Evolutionary conservation across 1,284 basidiomycete genomes (phyloP), one percentile per base, ranked within the genome.

Genomic region (Cutaneotrichosporon curvatum): DNA sequence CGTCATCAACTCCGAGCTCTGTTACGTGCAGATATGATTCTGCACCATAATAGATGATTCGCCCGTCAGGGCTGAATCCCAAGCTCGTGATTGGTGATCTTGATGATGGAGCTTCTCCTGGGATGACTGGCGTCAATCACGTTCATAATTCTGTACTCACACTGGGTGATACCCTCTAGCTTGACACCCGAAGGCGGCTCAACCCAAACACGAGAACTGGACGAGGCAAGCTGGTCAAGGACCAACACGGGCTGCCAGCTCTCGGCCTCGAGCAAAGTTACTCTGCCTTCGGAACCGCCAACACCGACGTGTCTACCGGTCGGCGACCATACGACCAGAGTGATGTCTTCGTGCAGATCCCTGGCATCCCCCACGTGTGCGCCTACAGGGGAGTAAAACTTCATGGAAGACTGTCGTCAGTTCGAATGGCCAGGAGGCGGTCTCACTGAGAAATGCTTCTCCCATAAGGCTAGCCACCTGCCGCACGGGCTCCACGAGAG

Each of bases 401-500:
- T 76, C 14, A 94, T 67, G 59, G 86, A 88, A 70, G 85, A 92
- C 87, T 92, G 59, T 4, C 23, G 25, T 51, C 36, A 23, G 37
- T n/a, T 25, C 23, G 37, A 3, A n/a, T 23, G 16, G 15, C 12
- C n/a, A n/a, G n/a, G n/a, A n/a, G n/a, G n/a, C n/a, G n/a, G n/a
- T n/a, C 76, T 37, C 53, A 87, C 88, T 72, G 87, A 83, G 20
- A 90, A 68, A 9, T 80, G 76, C 11, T 83, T 81, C 63, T 94
- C 90, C 83, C 85, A 90, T 0, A 85, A 77, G 0, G 87, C 87
- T 12, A 94, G 55, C 67, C 83, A 76, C 56, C 81, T 83, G 6
- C 87, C 88, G 11, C 79, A 83, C 0, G 89, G 88, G 9, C 87
- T 89, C 51, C 92, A 76, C 1, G 80, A 74, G n/a, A 91, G 63